These are phyloP conservation scores for Nemania serpens DNA, from an alignment of 2,329 filamentous ascomycete genomes.

Conservation along the genomic window DNA sequence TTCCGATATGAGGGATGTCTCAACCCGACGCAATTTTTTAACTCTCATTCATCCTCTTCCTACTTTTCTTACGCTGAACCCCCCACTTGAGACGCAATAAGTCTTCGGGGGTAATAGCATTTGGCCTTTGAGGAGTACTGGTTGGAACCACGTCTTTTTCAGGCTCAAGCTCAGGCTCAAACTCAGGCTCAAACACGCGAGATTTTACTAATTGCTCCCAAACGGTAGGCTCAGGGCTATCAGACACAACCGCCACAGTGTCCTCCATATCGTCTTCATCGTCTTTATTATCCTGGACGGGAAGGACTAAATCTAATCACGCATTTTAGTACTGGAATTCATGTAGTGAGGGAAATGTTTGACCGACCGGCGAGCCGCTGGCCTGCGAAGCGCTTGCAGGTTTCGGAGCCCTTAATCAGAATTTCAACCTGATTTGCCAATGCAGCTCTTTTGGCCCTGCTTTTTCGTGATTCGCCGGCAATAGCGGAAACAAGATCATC, in stretches of 20 bases:
- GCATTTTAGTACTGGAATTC: background rate
- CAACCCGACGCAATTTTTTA: too few species aligned
- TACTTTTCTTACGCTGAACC: too few species aligned
- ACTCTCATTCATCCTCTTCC: too few species aligned
- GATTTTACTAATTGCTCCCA: too few species aligned
- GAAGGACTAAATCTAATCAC: background rate
- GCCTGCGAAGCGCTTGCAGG: conserved; percentile 15
- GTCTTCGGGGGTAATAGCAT: too few species aligned
- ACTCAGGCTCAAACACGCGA: too few species aligned
- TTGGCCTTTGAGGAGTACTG: too few species aligned
- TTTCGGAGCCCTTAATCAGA: conserved; percentile 17
- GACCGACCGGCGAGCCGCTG: conserved; percentile 10
- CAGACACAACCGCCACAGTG: background rate
- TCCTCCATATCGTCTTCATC: background rate
- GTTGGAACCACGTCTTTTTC: too few species aligned
- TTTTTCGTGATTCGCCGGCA: conserved; percentile 13
- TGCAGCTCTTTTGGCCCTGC: background rate
- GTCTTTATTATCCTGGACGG: background rate
- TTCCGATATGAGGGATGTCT: too few species aligned
- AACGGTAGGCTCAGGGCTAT: background rate
- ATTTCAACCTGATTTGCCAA: conserved; percentile 15
- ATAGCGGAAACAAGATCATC: conserved; percentile 10
- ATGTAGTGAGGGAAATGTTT: background rate
- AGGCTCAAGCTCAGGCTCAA: too few species aligned
- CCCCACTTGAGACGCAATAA: too few species aligned